phyloP scores from a whole-genome alignment of 169 alveolate species.

The Pseudocohnilembus persalinus region DNA sequence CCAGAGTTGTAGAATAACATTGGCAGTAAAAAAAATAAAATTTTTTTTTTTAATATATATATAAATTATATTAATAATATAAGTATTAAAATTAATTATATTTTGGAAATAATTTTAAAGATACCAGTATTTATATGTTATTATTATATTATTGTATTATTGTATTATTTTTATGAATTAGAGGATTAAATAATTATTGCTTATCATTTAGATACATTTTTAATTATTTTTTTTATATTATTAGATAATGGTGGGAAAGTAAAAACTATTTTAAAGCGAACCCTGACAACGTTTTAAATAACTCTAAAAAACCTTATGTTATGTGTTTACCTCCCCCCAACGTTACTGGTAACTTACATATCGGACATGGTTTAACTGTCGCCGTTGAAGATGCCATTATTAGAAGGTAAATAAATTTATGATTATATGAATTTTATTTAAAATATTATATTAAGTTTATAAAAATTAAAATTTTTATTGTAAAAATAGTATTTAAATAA shows the following conservation, averaged over 20 bases:
- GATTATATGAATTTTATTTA: too few relatives aligned
- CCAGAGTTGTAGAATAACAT: background rate
- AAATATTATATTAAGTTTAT: too few relatives aligned
- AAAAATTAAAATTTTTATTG: background rate
- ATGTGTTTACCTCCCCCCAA: constrained; percentile 99
- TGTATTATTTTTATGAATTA: too few relatives aligned
- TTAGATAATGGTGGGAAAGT: constrained; percentile 25
- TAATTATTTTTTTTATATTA: background rate
- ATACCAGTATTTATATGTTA: too few relatives aligned
- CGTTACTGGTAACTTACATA: constrained; percentile 99
- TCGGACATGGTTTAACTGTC: constrained; percentile 99
- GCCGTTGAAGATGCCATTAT: constrained; percentile 98
- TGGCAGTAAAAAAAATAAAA: background rate
- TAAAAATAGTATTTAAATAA: too few relatives aligned
- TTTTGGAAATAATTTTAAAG: too few relatives aligned
- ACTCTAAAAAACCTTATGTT: constrained; percentile 84
- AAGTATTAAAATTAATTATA: too few relatives aligned
- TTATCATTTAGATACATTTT: background rate
- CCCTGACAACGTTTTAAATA: constrained; percentile 70
- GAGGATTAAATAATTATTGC: too few relatives aligned
- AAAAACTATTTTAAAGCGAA: constrained; percentile 53
- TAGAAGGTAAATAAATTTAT: constrained; percentile 87
- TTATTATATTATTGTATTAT: too few relatives aligned
- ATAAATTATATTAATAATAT: too few relatives aligned
- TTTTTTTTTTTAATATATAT: too few relatives aligned